Percentiles rank a stretch among this genome's conserved stretches.
phyloP scores from a whole-genome alignment of 1,139 yeast species.

The Arxiozyma bovina region DNA sequence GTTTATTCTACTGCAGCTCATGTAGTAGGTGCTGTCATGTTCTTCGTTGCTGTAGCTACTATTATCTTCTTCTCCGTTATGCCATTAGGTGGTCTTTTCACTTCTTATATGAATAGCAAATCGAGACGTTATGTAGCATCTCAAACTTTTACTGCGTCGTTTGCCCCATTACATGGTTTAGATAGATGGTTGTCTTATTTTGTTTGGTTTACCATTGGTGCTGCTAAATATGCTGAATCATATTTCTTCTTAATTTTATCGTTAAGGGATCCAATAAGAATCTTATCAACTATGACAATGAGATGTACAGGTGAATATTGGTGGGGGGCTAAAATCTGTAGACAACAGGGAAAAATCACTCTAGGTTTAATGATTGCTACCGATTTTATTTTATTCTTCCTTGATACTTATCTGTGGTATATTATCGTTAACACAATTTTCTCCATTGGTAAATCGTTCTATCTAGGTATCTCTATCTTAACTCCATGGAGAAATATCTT shows the following conservation, averaged over 20 bases:
- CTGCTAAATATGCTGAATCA: conserved; percentile 83
- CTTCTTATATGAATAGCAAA: conserved; percentile 81
- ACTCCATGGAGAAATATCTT: conserved; percentile 99
- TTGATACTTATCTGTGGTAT: conserved; percentile 99
- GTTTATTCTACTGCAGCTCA: conserved; percentile 66
- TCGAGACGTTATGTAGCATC: conserved; percentile 88
- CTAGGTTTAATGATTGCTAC: conserved; percentile 88
- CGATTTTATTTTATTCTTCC: conserved; percentile 88
- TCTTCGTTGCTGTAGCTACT: conserved; percentile 80
- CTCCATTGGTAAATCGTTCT: conserved; percentile 95
- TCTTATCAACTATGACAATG: conserved; percentile 53
- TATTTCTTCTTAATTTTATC: conserved; percentile 88
- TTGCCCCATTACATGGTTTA: conserved; percentile 68
- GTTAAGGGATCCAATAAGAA: conserved; percentile 87
- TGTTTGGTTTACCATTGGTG: conserved; percentile 80
- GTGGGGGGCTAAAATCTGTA: conserved; percentile 69
- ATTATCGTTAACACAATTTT: conserved; percentile 88
- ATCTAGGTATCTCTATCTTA: conserved; percentile 94
- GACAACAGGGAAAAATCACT: conserved; percentile 77
- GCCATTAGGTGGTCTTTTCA: conserved; percentile 97
- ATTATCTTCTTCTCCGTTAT: conserved; percentile 78
- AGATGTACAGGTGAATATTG: conserved; percentile 86
- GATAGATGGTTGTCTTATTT: conserved; percentile 97
- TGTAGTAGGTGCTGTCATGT: conserved; percentile 78
- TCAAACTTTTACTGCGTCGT: conserved; percentile 92